Evolutionary conservation across 75 land plant genomes (phyloP), one percentile per base, ranked within the genome.

Genomic region (Cunninghamia lanceolata): DNA sequence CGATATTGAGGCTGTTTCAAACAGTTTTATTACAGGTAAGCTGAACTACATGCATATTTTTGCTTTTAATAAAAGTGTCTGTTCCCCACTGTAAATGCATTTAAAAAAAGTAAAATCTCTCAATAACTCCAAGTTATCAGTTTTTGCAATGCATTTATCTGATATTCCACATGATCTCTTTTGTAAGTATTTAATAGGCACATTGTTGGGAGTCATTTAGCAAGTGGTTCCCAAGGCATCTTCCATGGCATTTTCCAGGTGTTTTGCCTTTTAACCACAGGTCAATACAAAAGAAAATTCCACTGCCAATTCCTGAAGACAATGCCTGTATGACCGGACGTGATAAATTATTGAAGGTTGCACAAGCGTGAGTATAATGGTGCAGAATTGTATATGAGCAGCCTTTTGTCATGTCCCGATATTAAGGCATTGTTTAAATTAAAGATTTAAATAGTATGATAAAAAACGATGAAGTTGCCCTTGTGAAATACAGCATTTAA

Each of bases 11-110:
- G 88, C 92, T 25, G 92, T 98, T 84, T 95, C 96, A 38, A 90
- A 91, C 52, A 94, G 99, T 82, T 97, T 97, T 73, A 85, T 93
- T 9, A 94, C 96, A 80, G 99, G 99, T 94, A 88, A 53, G 71
- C 63, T 53, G 38, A 54, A 54, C 2, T 54, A 54, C 66, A 34
- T 35, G 53, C 84, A 4, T 82, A 0, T 75, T 32, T 32, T 75
- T 11, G 3, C 11, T 32, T 35, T 75, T 17, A 40, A 21, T 35
- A 21, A 77, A 40, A 39, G 11, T 77, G 45, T 38, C 25, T 77
- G n/a, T 77, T 21, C 45, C 39, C 28, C 80, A 40, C 9, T 2
- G 0, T 39, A 35, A 77, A 8, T 77, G 43, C 28, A 25, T 40
- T 39, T 40, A 19, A 38, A 25, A 40, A 39, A 77, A 36, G 54